These are phyloP conservation scores for Vitis amurensis DNA, from an alignment of 164 flowering plant species.

Conservation along the genomic window DNA sequence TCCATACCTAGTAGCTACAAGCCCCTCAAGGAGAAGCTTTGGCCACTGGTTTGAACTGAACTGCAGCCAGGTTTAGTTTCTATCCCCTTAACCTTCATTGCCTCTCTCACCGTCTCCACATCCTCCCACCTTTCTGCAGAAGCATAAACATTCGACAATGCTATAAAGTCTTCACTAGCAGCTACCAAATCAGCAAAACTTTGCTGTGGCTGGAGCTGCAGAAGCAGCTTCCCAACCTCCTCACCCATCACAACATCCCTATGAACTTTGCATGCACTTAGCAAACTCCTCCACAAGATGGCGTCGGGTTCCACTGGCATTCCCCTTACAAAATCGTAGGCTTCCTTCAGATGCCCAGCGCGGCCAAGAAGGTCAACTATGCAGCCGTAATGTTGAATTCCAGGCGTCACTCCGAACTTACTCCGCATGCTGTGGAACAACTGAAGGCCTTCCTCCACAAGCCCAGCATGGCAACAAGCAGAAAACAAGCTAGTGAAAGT, in stretches of 20 bases:
- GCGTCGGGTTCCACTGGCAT: constrained; percentile 41
- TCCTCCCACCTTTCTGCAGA: constrained; percentile 53
- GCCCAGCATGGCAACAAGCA: constrained; percentile 67
- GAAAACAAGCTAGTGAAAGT: constrained; percentile 56
- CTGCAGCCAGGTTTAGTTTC: constrained; percentile 47
- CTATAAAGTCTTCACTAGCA: constrained; percentile 43
- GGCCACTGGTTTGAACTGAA: constrained; percentile 17
- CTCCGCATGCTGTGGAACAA: constrained; percentile 44
- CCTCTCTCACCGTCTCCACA: constrained; percentile 40
- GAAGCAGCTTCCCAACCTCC: constrained; percentile 50
- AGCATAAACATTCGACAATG: constrained; percentile 61
- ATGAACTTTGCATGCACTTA: constrained; percentile 47
- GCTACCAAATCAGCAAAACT: neutral
- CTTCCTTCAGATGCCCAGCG: constrained; percentile 49
- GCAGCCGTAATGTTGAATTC: constrained; percentile 61
- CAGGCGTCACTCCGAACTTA: constrained; percentile 37
- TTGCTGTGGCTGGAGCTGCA: constrained; percentile 17
- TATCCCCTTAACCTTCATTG: constrained; percentile 38
- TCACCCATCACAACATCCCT: constrained; percentile 50
- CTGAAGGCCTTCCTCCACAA: constrained; percentile 53
- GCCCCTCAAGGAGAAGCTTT: neutral
- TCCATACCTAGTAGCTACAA: neutral
- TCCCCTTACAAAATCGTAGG: constrained; percentile 36
- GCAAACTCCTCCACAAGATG: constrained; percentile 49
- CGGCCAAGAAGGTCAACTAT: constrained; percentile 68